Base-by-base conservation (phyloP, 208 protist species). In the Acanthamoeba castellanii region DNA sequence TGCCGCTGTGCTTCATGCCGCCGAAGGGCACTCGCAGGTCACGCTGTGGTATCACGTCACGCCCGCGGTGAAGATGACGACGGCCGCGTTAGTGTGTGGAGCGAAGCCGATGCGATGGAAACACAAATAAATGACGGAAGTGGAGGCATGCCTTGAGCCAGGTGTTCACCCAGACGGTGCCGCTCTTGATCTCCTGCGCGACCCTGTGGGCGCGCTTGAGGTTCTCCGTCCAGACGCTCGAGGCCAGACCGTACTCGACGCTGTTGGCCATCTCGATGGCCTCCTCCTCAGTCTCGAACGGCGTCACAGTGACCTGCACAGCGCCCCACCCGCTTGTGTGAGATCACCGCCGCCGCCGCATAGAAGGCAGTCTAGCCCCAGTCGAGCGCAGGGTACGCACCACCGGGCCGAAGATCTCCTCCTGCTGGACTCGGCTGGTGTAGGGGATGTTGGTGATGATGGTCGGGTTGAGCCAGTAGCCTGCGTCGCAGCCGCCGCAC, bases 1-100 rank as follows among this genome's bases (percentile, higher is more conserved):
- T 52, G 61, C 97, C 97, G 14, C 76, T 95, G 42, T 20, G 32
- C 95, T 96, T 97, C 72, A 89, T 42, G 30, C 96, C 96, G 50
- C 97, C 96, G 95, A 98, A 97, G 37, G 97, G 97, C 42, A 97
- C 95, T 32, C 92, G 37, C 57, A 97, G 34, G 93, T 97, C 97
- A 25, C 96, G 94, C 76, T 57, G 42, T 3, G 37, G 37, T 37
- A 37, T 0, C 37, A 37, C 55, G 20, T 47, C 30, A 47, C 42
- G 4, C 42, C 37, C n/a, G n/a, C n/a, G n/a, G n/a, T n/a, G n/a
- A n/a, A n/a, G n/a, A n/a, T n/a, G n/a, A n/a, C 32, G 27, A 18
- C 32, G 20, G 34, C 3, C 42, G 27, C 11, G 68, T 78, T 20
- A 59, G 11, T 78, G 14, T 13, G 68, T n/a, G 34, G 30, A 88